phyloP scores from a whole-genome alignment of 768 basidiomycete species.

The Gelatoporia subvermispora region DNA sequence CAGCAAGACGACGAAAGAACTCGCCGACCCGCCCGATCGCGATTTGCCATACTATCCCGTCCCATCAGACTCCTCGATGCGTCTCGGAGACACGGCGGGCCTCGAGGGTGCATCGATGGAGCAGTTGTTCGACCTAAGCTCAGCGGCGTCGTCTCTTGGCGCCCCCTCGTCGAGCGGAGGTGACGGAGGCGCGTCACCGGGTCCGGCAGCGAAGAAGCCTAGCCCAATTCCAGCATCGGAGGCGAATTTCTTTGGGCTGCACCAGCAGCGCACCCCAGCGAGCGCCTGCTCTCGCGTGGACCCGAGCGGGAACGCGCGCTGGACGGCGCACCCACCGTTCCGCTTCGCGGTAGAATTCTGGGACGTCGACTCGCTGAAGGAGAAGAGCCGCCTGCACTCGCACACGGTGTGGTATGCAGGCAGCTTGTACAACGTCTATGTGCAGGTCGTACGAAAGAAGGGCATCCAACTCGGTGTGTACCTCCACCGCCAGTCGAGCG shows the following conservation, averaged over 20 bases:
- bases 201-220: conserved; percentile 7
- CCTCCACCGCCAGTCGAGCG: conserved; percentile 77
- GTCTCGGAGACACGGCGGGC: conserved; percentile 66
- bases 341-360: conserved; percentile 90
- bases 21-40: conserved; percentile 27
- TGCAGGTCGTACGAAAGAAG: conserved; percentile 86
- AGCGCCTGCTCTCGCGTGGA: conserved; percentile 37
- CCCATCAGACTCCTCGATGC: conserved; percentile 61
- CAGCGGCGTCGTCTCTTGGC: conserved; percentile 11
- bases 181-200: conserved; percentile 15
- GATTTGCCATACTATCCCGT: conserved; percentile 56
- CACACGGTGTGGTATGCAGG: conserved; percentile 90
- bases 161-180: background rate
- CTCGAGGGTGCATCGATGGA: conserved; percentile 59
- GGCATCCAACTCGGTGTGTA: conserved; percentile 80
- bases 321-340: conserved; percentile 74
- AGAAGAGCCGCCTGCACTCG: conserved; percentile 80
- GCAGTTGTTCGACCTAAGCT: conserved; percentile 55
- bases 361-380: conserved; percentile 75
- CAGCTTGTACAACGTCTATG: conserved; percentile 82
- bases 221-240: conserved; percentile 33
- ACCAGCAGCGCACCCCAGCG: conserved; percentile 38
- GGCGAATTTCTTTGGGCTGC: conserved; percentile 61
- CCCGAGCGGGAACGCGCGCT: conserved; percentile 38
- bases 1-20: conserved; percentile 47